These are phyloP conservation scores for Oryza coarctata DNA, from an alignment of 176 grass and related monocot genomes.

Conservation along the genomic window DNA sequence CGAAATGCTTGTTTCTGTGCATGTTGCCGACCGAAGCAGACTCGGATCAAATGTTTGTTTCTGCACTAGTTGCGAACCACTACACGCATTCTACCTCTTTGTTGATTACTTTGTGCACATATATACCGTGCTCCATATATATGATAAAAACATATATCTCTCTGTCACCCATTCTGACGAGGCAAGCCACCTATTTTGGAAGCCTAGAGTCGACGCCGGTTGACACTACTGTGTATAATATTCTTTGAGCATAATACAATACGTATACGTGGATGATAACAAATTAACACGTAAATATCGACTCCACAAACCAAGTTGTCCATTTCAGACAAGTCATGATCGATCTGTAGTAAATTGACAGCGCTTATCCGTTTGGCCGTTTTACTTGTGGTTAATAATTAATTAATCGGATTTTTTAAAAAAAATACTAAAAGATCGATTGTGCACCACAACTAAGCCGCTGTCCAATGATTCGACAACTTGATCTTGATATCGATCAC, in stretches of 20 bases:
- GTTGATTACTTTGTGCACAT: background rate
- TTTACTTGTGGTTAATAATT: no score
- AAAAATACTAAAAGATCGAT: no score
- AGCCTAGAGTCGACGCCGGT: slow-evolving; percentile 14
- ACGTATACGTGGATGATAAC: background rate
- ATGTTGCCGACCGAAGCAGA: slow-evolving; percentile 18
- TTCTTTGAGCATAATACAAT: background rate
- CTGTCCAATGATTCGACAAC: no score
- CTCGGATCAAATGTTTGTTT: slow-evolving; percentile 1
- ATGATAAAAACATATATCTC: background rate
- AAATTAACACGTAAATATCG: background rate
- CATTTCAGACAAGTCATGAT: background rate
- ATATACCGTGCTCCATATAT: background rate
- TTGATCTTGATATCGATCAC: no score
- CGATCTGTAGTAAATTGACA: background rate
- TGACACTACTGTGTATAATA: background rate
- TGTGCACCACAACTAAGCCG: no score
- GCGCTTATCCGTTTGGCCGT: no score
- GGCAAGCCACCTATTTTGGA: background rate
- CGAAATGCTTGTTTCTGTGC: background rate
- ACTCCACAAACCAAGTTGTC: background rate
- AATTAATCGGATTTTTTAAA: no score
- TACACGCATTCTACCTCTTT: background rate
- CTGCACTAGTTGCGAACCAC: background rate
- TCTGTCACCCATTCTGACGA: background rate